phyloP scores from a whole-genome alignment of 2,329 filamentous ascomycete genomes.

The Allantophomopsis cytisporea region DNA sequence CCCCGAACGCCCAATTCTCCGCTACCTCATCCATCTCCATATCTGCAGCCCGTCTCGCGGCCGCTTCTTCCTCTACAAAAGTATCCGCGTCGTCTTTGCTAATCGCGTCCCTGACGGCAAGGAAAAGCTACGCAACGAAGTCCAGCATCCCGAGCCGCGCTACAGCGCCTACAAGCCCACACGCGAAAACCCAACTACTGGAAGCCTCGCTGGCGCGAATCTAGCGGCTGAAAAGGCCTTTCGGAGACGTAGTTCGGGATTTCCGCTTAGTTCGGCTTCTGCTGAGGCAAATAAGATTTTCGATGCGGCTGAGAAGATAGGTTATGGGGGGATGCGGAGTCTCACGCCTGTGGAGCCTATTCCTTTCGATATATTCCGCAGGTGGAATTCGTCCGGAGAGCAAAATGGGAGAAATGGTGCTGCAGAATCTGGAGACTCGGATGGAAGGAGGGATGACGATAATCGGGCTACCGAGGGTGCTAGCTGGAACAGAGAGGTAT shows the following conservation, averaged over 20 bases:
- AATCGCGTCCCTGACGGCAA: conserved; percentile 94
- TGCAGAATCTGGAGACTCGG: conserved; percentile 14
- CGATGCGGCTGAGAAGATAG: conserved; percentile 15
- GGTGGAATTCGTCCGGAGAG: conserved; percentile 12
- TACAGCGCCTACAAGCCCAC: conserved; percentile 73
- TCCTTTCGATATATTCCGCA: conserved; percentile 25
- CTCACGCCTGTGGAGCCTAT: conserved; percentile 31
- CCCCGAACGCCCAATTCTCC: conserved; percentile 56
- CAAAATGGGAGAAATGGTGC: conserved; percentile 11
- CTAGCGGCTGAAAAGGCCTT: conserved; percentile 45
- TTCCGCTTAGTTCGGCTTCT: conserved; percentile 15
- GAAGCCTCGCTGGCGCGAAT: conserved; percentile 27
- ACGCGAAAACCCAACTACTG: conserved; percentile 30
- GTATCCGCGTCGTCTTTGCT: conserved; percentile 87
- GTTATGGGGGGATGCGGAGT: conserved; percentile 11
- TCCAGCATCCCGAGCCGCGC: conserved; percentile 75
- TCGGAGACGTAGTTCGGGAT: conserved; percentile 41
- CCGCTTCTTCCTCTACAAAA: conserved; percentile 83
- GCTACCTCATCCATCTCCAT: conserved; percentile 86
- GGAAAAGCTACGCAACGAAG: conserved; percentile 81
- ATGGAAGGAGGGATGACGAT: neutral
- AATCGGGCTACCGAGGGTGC: conserved; percentile 10
- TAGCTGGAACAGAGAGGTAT: conserved; percentile 22
- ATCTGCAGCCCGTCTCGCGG: conserved; percentile 80
- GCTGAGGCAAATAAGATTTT: conserved; percentile 8